These are phyloP conservation scores for Hyphopichia buzzinii DNA, from an alignment of 1,139 yeast species.

Conservation along the genomic window DNA sequence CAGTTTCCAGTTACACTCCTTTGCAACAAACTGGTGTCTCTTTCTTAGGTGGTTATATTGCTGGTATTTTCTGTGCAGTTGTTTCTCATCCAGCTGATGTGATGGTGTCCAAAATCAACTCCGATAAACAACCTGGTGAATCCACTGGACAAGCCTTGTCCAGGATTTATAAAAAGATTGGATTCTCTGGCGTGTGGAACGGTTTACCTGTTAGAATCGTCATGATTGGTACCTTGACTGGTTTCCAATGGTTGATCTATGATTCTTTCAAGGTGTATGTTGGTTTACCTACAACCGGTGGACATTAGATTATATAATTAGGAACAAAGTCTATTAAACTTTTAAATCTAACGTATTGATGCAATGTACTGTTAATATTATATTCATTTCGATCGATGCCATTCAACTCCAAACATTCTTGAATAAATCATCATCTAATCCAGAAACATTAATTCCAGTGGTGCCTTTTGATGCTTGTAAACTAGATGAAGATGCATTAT, in stretches of 20 bases:
- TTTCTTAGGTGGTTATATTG: conserved; percentile 91
- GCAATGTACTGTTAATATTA: no score
- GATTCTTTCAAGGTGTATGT: conserved; percentile 89
- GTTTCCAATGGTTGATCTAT: conserved; percentile 93
- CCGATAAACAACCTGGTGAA: conserved; percentile 69
- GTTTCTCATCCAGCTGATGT: conserved; percentile 98
- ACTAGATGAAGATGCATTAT: conserved; percentile 10
- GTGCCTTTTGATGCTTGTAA: conserved; percentile 9
- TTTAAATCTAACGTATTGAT: no score
- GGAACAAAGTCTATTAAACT: no score
- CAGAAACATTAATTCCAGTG: conserved; percentile 13
- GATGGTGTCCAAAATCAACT: conserved; percentile 88
- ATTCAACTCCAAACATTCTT: conserved; percentile 57
- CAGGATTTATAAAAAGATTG: conserved; percentile 77
- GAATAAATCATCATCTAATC: conserved; percentile 45
- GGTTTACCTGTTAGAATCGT: conserved; percentile 92
- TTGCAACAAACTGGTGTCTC: conserved; percentile 87
- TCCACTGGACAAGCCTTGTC: conserved; percentile 61
- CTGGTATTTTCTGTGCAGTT: conserved; percentile 92
- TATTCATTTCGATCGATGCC: background rate
- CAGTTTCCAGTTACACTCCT: conserved; percentile 37
- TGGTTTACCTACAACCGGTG: conserved; percentile 91
- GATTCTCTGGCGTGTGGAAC: conserved; percentile 89
- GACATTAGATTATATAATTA: conserved; percentile 33
- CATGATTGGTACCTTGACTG: conserved; percentile 96